A percentile compares a stretch with the other conserved stretches of the same genome.
Conservation (phyloP, 176 grass and related monocot genomes). For the Phoenix roebelenii region DNA sequence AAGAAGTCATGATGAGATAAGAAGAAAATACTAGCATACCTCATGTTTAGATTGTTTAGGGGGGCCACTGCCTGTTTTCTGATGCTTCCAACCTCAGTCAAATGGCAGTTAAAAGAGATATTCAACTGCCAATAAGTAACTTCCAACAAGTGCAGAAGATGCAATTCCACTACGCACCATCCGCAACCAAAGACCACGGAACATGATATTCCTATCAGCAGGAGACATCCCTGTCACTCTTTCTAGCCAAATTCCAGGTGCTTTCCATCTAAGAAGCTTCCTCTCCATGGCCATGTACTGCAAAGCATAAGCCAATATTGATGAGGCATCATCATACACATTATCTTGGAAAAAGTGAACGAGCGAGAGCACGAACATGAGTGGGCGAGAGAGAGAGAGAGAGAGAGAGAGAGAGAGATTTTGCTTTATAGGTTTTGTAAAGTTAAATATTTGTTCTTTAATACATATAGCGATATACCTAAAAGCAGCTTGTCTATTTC, state of each 20-base stretch:
- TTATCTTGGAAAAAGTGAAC: neutral
- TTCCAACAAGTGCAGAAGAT: conserved; percentile 63
- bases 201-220: conserved; percentile 57
- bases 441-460: too few species aligned
- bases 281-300: conserved; percentile 82
- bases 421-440: too few species aligned
- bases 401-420: too few species aligned
- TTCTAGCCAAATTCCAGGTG: conserved; percentile 73
- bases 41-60: too few species aligned
- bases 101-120: conserved; percentile 31
- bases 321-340: neutral
- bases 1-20: too few species aligned
- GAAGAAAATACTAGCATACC: too few species aligned
- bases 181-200: conserved; percentile 50
- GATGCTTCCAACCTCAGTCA: too few species aligned
- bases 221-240: conserved; percentile 65
- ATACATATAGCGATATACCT: too few species aligned
- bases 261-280: conserved; percentile 67
- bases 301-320: neutral
- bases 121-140: conserved; percentile 59
- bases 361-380: neutral
- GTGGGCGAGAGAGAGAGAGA: too few species aligned
- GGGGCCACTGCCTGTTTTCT: too few species aligned
- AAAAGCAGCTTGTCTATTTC: too few species aligned
- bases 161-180: conserved; percentile 57